phyloP scores from a whole-genome alignment of 148 eudicot species.

The Heliamphora exappendiculata region DNA sequence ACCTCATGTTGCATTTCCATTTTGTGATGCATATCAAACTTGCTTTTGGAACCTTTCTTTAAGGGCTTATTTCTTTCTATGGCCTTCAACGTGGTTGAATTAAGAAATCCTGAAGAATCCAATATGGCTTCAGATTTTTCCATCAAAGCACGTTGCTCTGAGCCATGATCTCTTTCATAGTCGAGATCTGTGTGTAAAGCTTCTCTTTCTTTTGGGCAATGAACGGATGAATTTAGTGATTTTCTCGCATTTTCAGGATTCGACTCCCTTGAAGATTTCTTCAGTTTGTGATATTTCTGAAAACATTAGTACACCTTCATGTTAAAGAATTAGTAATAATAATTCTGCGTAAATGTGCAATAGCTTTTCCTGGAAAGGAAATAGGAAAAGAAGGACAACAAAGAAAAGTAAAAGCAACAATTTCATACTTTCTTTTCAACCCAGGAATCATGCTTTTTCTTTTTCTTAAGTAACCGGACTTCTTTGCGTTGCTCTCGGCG shows the following conservation, averaged over 20 bases:
- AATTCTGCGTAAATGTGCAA: neutral
- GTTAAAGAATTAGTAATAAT: neutral
- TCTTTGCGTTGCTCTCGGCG: constrained; percentile 59
- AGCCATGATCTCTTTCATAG: constrained; percentile 6
- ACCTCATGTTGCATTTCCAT: constrained; percentile 31
- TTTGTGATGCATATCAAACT: constrained; percentile 48
- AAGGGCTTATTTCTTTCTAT: constrained; percentile 8
- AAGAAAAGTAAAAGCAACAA: neutral
- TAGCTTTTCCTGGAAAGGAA: neutral
- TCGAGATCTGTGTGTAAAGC: constrained; percentile 7
- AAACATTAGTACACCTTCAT: neutral
- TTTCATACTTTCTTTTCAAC: constrained; percentile 37
- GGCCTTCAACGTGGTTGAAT: constrained; percentile 9
- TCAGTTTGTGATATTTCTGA: constrained; percentile 34
- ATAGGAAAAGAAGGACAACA: neutral
- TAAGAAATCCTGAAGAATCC: constrained; percentile 6
- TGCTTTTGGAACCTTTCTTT: constrained; percentile 29
- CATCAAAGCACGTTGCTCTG: neutral
- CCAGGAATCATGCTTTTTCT: constrained; percentile 60
- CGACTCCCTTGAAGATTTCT: constrained; percentile 10
- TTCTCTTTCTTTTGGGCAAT: constrained; percentile 1
- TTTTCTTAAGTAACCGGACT: constrained; percentile 48
- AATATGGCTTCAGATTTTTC: neutral
- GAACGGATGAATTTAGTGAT: neutral
- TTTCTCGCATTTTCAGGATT: constrained; percentile 10